These are phyloP conservation scores for Tetrapisispora nanseiensis DNA, from an alignment of 805 yeast species.

Conservation along the genomic window DNA sequence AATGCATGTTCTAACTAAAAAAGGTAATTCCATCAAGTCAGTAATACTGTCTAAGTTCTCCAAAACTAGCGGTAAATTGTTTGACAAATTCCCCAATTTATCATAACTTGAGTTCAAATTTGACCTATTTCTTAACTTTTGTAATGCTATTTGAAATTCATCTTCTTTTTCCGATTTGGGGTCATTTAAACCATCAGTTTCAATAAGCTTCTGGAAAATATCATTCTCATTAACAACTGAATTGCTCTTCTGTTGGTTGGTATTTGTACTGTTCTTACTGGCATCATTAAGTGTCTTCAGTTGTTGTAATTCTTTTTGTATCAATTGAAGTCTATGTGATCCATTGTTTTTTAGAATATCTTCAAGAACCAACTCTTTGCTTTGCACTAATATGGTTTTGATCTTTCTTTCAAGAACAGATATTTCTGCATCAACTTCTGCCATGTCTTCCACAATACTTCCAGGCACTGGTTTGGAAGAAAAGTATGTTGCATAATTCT, in stretches of 20 bases:
- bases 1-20: constrained; percentile 75
- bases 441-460: constrained; percentile 52
- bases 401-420: constrained; percentile 39
- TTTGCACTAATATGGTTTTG: constrained; percentile 30
- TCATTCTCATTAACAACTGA: neutral
- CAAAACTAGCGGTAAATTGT: constrained; percentile 33
- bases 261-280: constrained; percentile 5
- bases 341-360: constrained; percentile 30
- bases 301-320: constrained; percentile 18
- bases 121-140: constrained; percentile 15
- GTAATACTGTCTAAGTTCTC: constrained; percentile 60
- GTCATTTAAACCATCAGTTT: constrained; percentile 15
- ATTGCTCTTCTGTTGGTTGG: neutral
- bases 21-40: constrained; percentile 76
- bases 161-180: constrained; percentile 17
- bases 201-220: constrained; percentile 12
- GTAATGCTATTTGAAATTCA: constrained; percentile 26
- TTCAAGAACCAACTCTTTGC: constrained; percentile 34
- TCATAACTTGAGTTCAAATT: constrained; percentile 5
- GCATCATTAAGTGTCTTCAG: constrained; percentile 26
- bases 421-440: constrained; percentile 56
- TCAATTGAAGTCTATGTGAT: constrained; percentile 9
- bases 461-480: constrained; percentile 32
- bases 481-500: constrained; percentile 35
- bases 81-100: constrained; percentile 7